Percentiles rank a stretch among this genome's conserved stretches.
Conservation (phyloP, 1,284 basidiomycete species). For the Austroboletus niveus region DNA sequence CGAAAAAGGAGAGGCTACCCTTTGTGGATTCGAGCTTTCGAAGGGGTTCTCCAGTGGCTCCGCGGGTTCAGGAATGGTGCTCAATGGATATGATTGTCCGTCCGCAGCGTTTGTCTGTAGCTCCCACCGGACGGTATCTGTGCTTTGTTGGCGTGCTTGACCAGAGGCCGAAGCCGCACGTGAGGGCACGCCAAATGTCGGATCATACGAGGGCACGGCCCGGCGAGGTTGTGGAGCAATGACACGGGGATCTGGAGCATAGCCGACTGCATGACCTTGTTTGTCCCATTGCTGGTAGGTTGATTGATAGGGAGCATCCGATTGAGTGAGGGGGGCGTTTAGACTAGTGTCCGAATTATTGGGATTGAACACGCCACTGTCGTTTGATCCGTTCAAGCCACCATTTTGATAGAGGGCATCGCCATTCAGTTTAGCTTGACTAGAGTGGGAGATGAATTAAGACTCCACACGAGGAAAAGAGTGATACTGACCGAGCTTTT, state of each 20-base stretch:
- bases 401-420: conserved; percentile 33
- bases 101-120: conserved; percentile 24
- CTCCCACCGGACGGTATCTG: conserved; percentile 30
- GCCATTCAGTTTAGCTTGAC: conserved; percentile 49
- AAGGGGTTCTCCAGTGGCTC: conserved; percentile 25
- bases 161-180: conserved; percentile 6
- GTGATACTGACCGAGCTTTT: conserved; percentile 53
- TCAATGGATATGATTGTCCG: conserved; percentile 26
- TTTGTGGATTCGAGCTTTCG: conserved; percentile 17
- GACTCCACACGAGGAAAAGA: background rate
- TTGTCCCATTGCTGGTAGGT: conserved; percentile 40
- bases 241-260: conserved; percentile 35
- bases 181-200: conserved; percentile 11
- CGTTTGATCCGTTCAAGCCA: conserved; percentile 27
- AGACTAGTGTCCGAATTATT: conserved; percentile 43
- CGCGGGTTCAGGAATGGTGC: conserved; percentile 17
- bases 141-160: conserved; percentile 23
- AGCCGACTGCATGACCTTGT: conserved; percentile 34
- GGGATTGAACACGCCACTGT: conserved; percentile 36
- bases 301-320: conserved; percentile 28
- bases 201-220: conserved; percentile 9
- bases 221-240: conserved; percentile 41
- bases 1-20: conserved; percentile 13
- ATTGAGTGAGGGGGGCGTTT: conserved; percentile 20
- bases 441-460: conserved; percentile 21